Evolutionary conservation across 371 early-diverging fungal species (phyloP), one percentile per base, ranked within the genome.

Genomic region (Fennellomyces sp.): DNA sequence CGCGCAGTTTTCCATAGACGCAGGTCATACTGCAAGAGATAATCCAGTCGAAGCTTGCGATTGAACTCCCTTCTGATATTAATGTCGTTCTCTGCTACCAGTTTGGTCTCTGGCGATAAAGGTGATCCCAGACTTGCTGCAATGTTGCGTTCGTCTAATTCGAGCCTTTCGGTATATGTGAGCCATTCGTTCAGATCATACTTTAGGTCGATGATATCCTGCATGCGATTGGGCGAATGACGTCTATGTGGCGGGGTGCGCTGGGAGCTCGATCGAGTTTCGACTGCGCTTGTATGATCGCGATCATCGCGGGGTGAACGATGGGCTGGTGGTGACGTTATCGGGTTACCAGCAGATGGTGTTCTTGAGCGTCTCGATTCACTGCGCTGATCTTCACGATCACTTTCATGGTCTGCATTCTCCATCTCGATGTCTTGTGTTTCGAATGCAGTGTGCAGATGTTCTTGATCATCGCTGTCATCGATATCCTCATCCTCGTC

Each of bases 1-100:
- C 96, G 85, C 4, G 93, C 88, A 15, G 86, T 75, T 64, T 96
- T 96, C 98, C 97, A 97, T 45, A 97, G 75, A 57, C 91, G 88
- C 54, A 89, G 64, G 59, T 97, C 98, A 42, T 88, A 88, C 21
- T 86, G 75, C 53, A 97, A 72, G 23, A 96, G 75, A 75, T 91
- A 90, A 69, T 96, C 96, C 11, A 95, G 70, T 30, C 96, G 76
- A 28, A 84, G 59, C 49, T 82, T 87, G 50, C 73, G 69, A 28
- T 51, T 72, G 60, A 74, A 81, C 47, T 77, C 73, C n/a, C 64
- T 64, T 29, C 64, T 68, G 28, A 78, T 25, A 10, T 58, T 30
- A 1, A 49, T 25, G 35, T 70, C 54, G 58, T 52, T 47, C 25
- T 65, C 65, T 17, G 29, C 26, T 4, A 63, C 42, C 1, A 41